These are phyloP conservation scores for Neoboletus subvelutipes DNA, from an alignment of 768 basidiomycete species.

Conservation along the genomic window DNA sequence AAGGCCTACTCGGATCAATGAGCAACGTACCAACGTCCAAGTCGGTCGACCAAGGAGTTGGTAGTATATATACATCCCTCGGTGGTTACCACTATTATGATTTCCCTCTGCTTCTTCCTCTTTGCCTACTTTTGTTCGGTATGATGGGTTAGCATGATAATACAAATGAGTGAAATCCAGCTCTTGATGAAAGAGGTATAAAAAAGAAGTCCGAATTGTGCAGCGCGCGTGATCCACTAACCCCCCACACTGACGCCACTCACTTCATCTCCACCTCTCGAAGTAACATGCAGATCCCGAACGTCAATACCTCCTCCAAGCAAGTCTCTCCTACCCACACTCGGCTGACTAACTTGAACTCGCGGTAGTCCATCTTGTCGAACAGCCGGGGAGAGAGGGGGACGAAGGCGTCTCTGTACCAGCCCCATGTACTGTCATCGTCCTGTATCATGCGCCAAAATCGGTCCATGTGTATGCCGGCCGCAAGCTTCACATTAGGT, in stretches of 20 bases:
- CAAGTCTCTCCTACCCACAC: constrained; percentile 36
- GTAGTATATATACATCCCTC: background rate
- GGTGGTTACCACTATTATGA: background rate
- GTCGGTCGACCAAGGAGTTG: background rate
- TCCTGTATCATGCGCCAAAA: constrained; percentile 17
- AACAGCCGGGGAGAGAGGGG: constrained; percentile 51
- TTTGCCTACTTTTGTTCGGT: background rate
- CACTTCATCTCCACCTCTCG: constrained; percentile 37
- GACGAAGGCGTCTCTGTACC: constrained; percentile 42
- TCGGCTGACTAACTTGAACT: constrained; percentile 40
- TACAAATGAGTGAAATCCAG: background rate
- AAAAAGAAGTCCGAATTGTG: background rate
- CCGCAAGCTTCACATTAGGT: background rate
- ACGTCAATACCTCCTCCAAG: constrained; percentile 29
- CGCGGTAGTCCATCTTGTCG: constrained; percentile 44
- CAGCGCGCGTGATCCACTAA: background rate
- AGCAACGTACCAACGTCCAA: background rate
- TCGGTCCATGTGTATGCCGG: constrained; percentile 25
- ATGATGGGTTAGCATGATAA: background rate
- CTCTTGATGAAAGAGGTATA: background rate
- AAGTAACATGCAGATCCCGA: constrained; percentile 46
- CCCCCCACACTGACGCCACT: background rate
- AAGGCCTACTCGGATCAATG: too few species aligned
- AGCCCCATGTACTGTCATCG: constrained; percentile 27
- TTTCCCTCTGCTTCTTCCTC: background rate